phyloP scores from a whole-genome alignment of 164 flowering plant genomes.

The Aristolochia contorta region DNA sequence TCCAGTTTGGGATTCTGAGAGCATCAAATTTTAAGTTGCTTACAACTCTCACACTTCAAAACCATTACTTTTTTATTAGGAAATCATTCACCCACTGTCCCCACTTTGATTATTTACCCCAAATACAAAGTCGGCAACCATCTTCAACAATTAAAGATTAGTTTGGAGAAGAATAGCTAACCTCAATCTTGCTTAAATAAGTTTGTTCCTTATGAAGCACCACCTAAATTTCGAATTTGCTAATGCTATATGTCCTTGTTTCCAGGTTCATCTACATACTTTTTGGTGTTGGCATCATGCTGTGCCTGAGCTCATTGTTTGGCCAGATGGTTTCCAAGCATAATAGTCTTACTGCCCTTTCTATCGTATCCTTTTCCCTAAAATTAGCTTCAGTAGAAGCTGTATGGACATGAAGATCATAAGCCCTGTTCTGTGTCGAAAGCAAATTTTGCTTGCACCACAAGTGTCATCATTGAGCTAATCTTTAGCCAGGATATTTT shows the following conservation, averaged over 20 bases:
- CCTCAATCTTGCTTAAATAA: background rate
- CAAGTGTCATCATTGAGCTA: background rate
- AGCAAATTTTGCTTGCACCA: background rate
- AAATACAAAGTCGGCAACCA: too few species aligned
- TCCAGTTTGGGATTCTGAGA: too few species aligned
- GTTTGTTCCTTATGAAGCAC: background rate
- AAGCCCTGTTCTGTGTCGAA: background rate
- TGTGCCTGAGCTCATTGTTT: conserved; percentile 34
- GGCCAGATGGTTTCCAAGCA: conserved; percentile 31
- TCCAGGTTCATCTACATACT: conserved; percentile 49
- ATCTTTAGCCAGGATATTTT: background rate
- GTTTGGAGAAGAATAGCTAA: background rate
- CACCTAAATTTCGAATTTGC: background rate
- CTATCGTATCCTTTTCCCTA: conserved; percentile 35
- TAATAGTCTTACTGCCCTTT: conserved; percentile 19
- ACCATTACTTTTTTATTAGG: background rate
- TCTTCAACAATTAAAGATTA: background rate
- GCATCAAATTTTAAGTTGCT: background rate
- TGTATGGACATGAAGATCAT: background rate
- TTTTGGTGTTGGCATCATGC: conserved; percentile 36
- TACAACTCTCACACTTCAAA: background rate
- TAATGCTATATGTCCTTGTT: conserved; percentile 2
- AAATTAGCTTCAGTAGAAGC: background rate
- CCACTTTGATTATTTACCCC: too few species aligned
- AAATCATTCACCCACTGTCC: too few species aligned